Evolutionary conservation across 306 rosid species (phyloP).

Genomic region (Vicia faba): DNA sequence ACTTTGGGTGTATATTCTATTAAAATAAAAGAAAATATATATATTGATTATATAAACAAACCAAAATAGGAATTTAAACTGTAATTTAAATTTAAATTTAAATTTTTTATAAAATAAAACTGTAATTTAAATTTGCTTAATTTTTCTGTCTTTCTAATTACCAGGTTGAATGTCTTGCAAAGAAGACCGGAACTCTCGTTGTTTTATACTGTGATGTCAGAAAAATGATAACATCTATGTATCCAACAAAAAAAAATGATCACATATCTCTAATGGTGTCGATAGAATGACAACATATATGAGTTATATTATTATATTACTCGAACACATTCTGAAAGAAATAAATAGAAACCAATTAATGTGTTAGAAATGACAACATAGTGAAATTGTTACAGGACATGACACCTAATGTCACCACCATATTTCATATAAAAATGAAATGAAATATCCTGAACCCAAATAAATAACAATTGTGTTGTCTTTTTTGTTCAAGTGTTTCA

Average conservation of each 20-base stretch:
- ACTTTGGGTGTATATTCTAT: too few relatives aligned
- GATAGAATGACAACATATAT: conserved; percentile 41
- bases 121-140: too few relatives aligned
- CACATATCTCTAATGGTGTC: conserved; percentile 28
- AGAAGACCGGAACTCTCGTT: not conserved
- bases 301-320: not conserved
- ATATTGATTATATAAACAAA: too few relatives aligned
- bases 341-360: not conserved
- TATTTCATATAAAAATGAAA: conserved; percentile 22
- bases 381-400: conserved; percentile 23
- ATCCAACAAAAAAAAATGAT: not conserved
- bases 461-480: not conserved
- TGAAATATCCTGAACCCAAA: not conserved
- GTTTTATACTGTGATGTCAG: not conserved
- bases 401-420: not conserved
- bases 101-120: too few relatives aligned
- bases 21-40: too few relatives aligned
- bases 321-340: not conserved
- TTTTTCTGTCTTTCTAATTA: too few relatives aligned
- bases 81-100: too few relatives aligned
- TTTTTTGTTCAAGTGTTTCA: not conserved
- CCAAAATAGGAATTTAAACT: too few relatives aligned
- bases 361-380: conserved; percentile 37
- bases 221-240: conserved; percentile 31
- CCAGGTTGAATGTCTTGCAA: too few relatives aligned